These are phyloP conservation scores for Amylostereum chailletii DNA, from an alignment of 1,284 basidiomycete genomes.

Conservation along the genomic window DNA sequence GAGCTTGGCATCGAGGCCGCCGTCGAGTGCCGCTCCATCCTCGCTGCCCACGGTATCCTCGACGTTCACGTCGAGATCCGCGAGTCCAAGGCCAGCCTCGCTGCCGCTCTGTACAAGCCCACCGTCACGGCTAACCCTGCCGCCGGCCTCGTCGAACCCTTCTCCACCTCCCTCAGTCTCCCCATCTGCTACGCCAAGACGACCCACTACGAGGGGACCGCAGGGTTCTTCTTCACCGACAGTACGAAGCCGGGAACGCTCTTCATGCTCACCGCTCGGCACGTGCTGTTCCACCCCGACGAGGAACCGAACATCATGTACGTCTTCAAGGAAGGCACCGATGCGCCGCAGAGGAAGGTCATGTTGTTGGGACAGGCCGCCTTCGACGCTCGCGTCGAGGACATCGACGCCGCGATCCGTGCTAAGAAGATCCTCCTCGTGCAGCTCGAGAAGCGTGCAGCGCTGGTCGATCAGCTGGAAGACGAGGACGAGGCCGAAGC, in stretches of 20 bases:
- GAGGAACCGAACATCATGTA: conserved; percentile 15
- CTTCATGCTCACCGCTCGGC: conserved; percentile 17
- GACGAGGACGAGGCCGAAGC: conserved; percentile 2
- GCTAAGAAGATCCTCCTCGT: not conserved
- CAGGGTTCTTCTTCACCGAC: conserved; percentile 8
- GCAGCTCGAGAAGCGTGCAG: conserved; percentile 8
- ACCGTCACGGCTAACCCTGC: conserved; percentile 2
- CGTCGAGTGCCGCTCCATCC: conserved; percentile 6
- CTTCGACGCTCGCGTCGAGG: conserved; percentile 8
- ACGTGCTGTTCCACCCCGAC: conserved; percentile 15
- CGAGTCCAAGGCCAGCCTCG: conserved; percentile 10
- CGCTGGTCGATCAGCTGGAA: conserved; percentile 2
- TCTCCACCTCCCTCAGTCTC: conserved; percentile 6
- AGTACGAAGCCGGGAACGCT: conserved; percentile 10
- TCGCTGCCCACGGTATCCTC: conserved; percentile 4
- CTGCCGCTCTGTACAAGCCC: conserved; percentile 8
- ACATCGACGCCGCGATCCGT: conserved; percentile 14
- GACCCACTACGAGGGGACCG: conserved; percentile 5
- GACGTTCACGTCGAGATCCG: conserved; percentile 15
- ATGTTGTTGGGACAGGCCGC: conserved; percentile 16
- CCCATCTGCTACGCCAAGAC: conserved; percentile 4
- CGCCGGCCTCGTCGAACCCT: conserved; percentile 1
- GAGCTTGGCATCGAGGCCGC: conserved; percentile 7
- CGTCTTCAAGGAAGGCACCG: conserved; percentile 7
- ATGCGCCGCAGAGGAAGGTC: conserved; percentile 14